Evolutionary conservation across 495 filamentous ascomycete species (phyloP), one percentile per base, ranked within the genome.

Genomic region (Trichocladium antarcticum): DNA sequence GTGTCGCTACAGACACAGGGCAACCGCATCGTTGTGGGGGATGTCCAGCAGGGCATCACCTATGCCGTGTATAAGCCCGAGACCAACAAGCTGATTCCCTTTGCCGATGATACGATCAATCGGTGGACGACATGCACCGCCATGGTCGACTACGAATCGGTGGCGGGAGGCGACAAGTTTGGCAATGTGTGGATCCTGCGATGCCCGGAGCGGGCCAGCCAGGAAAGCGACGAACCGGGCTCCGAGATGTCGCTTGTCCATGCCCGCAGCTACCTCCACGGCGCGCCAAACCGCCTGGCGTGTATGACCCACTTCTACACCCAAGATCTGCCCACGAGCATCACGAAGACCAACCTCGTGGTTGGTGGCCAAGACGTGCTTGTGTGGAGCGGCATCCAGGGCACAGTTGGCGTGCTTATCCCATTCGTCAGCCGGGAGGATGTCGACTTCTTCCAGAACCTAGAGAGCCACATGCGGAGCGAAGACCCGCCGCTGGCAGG

Each of bases 91-190:
- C 71, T 97, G 32, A 90, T 99, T 51, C 85, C 89, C 0, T 99
- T 97, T 51, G 84, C 75, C 14, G 92, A 97, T 58, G 93, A 99
- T 62, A 80, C 81, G 14, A 72, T 96, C 47, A 72, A 89, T 31
- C 81, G 93, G 19, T 96, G 85, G 84, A 94, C 87, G 0, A 89
- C 85, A 1, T 80, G 82, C 39, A 85, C 81, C 1, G 75, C 86
- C 6, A 95, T 97, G 90, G 82, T 96, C 1, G 93, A 99, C 62
- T 99, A 99, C 67, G 92, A 97, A 62, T 95, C 90, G 1, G 80
- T 84, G 15, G 92, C 88, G 10, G 92, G 89, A 29, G 93, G 93
- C 36, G 93, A 99, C 69, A 95, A 94, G 61, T 99, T 99, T 52
- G 93, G 93, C 38, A 97, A 97, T 57, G 59, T 99, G 2, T 97